Evolutionary conservation across 2,329 filamentous ascomycete genomes (phyloP), one percentile per base, ranked within the genome.

Genomic region (Penicillium brasilianum): DNA sequence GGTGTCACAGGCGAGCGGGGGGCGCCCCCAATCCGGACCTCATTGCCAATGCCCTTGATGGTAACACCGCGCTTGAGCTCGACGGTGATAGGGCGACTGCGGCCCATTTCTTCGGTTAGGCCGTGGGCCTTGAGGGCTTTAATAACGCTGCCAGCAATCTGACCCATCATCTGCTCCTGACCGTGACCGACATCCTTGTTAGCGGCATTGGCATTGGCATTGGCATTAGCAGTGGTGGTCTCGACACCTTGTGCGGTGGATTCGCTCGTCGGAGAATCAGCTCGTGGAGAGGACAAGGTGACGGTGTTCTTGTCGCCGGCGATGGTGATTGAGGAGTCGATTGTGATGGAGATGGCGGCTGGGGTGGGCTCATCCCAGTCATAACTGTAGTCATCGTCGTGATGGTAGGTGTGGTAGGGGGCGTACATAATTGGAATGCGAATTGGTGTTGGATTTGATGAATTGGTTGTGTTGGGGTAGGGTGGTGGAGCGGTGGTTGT

Each of bases 301-400:
- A 77, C 59, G 2, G 67, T 70, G 63, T 77, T 79, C n/a, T 60
- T 68, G 57, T 74, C 66, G 16, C 77, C 77, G 11, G 66, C 60
- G 16, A 78, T 65, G 30, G 59, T 68, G 60, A 78, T 76, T 5
- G 75, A 77, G 9, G 69, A 68, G 57, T 78, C 74, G 48, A 79
- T 72, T 39, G 71, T 69, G 57, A 78, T 75, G 11, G 64, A 69
- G 39, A 77, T 69, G 8, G 68, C 64, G 8, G 36, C 16, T 11
- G n/a, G 25, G 14, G 53, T 30, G n/a, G 62, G 48, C 7, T 61
- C 57, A 2, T 71, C 67, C 16, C 66, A 63, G n/a, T 67, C 64
- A 28, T 28, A 6, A 28, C 6, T 28, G 3, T 67, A 59, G 30
- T 55, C 50, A 5, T 67, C 41, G 16, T 49, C 25, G 25, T 25